Evolutionary conservation across 257 asterid species (phyloP).

Genomic region (Thymus quinquecostatus): DNA sequence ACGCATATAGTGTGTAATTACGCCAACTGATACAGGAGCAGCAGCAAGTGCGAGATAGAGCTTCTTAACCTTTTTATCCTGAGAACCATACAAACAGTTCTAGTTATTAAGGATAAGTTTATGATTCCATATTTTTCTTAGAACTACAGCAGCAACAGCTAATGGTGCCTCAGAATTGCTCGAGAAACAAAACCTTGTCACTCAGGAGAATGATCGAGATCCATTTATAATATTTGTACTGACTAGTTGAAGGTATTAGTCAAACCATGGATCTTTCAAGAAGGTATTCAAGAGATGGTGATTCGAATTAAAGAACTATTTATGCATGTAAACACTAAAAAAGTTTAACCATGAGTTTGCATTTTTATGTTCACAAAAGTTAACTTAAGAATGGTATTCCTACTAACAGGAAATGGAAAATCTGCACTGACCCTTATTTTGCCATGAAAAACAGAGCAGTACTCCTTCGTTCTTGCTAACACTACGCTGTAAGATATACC

Average conservation of each 20-base stretch:
- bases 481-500: constrained; percentile 63
- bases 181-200: constrained; percentile 5
- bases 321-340: neutral
- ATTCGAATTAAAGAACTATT: neutral
- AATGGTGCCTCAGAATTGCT: neutral
- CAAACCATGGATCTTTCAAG: neutral
- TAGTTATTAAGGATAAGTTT: constrained; percentile 5
- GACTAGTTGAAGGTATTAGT: constrained; percentile 2
- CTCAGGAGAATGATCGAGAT: constrained; percentile 12
- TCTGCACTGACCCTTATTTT: constrained; percentile 82
- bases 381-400: constrained; percentile 8
- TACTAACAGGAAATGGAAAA: constrained; percentile 19
- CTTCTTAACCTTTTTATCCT: constrained; percentile 90
- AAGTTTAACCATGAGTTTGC: constrained; percentile 15
- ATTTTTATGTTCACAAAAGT: constrained; percentile 14
- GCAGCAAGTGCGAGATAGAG: constrained; percentile 91
- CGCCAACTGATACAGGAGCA: constrained; percentile 78
- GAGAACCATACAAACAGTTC: constrained; percentile 28
- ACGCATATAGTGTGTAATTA: constrained; percentile 90
- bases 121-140: neutral
- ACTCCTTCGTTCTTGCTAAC: constrained; percentile 84
- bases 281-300: constrained; percentile 2
- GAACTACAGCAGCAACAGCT: neutral
- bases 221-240: neutral
- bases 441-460: constrained; percentile 84